phyloP scores from a whole-genome alignment of 306 rosid species.

The Cercis canadensis region DNA sequence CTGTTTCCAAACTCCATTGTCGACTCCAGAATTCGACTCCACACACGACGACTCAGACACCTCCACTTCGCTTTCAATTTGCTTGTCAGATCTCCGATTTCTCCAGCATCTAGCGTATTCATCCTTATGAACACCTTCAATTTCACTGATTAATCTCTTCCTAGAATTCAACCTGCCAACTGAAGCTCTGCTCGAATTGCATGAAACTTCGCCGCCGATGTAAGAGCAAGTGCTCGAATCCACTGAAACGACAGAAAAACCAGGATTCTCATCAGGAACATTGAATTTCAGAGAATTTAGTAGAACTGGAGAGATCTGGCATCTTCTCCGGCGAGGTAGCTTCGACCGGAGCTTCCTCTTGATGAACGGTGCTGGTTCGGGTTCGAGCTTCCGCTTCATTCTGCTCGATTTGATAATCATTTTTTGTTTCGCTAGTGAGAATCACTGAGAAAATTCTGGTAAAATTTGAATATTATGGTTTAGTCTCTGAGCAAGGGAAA shows the following conservation, averaged over 20 bases:
- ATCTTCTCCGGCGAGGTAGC: constrained; percentile 62
- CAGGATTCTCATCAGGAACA: constrained; percentile 15
- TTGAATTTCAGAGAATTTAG: constrained; percentile 26
- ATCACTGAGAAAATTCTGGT: constrained; percentile 13
- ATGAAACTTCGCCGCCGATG: constrained; percentile 64
- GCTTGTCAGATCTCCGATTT: constrained; percentile 40
- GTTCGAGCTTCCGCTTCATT: constrained; percentile 49
- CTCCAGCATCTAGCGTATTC: constrained; percentile 17
- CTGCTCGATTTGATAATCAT: constrained; percentile 51
- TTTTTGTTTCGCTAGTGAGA: constrained; percentile 26
- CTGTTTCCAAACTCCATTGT: constrained; percentile 40
- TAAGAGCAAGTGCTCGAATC: constrained; percentile 55
- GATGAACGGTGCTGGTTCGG: constrained; percentile 24
- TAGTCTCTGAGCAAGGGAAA: constrained; percentile 15
- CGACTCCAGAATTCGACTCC: constrained; percentile 68
- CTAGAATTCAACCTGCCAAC: constrained; percentile 36
- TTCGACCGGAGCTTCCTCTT: constrained; percentile 79
- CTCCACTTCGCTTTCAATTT: constrained; percentile 49
- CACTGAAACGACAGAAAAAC: constrained; percentile 41
- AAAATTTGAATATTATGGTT: constrained; percentile 2
- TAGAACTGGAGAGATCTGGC: constrained; percentile 64
- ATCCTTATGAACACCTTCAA: constrained; percentile 12
- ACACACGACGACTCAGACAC: constrained; percentile 82
- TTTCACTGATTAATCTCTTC: constrained; percentile 39
- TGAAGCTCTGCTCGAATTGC: constrained; percentile 57